These are phyloP conservation scores for Colletotrichum eremochloae DNA, from an alignment of 2,329 filamentous ascomycete genomes.

Conservation along the genomic window DNA sequence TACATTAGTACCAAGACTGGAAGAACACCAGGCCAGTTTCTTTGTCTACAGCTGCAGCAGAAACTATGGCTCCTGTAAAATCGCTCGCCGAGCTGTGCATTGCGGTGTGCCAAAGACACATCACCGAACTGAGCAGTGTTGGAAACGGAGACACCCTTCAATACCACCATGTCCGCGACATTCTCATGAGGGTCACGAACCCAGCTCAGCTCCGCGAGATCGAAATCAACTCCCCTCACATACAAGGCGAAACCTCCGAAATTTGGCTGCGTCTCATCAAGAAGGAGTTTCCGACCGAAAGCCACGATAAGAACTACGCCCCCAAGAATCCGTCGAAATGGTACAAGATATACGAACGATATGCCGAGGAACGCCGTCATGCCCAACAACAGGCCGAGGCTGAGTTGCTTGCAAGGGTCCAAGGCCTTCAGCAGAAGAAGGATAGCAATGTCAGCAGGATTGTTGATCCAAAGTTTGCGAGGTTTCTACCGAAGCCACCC, in stretches of 20 bases:
- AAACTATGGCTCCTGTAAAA: conserved; percentile 50
- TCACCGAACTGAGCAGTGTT: conserved; percentile 74
- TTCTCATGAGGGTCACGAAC: conserved; percentile 79
- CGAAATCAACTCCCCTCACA: conserved; percentile 82
- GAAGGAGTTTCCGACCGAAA: conserved; percentile 78
- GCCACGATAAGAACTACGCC: conserved; percentile 71
- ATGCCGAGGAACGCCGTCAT: conserved; percentile 70
- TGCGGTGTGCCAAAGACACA: conserved; percentile 65
- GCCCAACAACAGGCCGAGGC: conserved; percentile 71
- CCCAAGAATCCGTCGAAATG: conserved; percentile 78
- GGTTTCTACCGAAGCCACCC: conserved; percentile 58
- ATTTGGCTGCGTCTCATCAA: conserved; percentile 86
- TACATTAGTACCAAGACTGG: neutral
- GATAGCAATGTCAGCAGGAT: conserved; percentile 70
- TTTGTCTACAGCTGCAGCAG: conserved; percentile 1
- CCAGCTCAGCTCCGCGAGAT: conserved; percentile 81
- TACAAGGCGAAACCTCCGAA: conserved; percentile 76
- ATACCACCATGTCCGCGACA: conserved; percentile 63
- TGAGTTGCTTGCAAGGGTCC: conserved; percentile 68
- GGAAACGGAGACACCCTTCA: conserved; percentile 72
- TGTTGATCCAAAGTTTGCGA: conserved; percentile 57
- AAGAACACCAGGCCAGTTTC: neutral
- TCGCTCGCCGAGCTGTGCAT: conserved; percentile 66
- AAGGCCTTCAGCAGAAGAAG: conserved; percentile 69
- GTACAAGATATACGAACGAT: conserved; percentile 82